Evolutionary conservation across 176 grass and related monocot species (phyloP).

Genomic region (Secale cereale): DNA sequence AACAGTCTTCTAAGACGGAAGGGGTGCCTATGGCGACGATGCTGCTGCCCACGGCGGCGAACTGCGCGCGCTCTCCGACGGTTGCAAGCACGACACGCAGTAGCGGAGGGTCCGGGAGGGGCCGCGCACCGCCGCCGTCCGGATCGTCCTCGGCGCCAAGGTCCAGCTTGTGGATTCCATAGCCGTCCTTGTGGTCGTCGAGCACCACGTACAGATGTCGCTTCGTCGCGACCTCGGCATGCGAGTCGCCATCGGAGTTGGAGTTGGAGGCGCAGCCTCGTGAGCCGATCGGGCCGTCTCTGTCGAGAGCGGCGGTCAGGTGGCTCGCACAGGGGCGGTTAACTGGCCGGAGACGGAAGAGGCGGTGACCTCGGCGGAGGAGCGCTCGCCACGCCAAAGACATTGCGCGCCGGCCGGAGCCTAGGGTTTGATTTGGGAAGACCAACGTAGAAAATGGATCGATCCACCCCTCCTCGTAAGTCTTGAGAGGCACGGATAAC

Average conservation of each 20-base stretch:
- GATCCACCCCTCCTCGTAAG: no score
- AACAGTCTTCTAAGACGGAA: no score
- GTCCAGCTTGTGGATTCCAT: background rate
- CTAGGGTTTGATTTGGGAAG: no score
- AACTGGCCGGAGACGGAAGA: no score
- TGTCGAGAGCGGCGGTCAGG: background rate
- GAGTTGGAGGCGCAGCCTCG: background rate
- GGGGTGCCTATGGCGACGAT: background rate
- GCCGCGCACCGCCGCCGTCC: background rate
- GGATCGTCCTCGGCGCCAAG: background rate
- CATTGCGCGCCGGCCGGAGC: no score
- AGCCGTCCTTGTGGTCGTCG: background rate
- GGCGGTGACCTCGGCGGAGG: no score
- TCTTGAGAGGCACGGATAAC: no score
- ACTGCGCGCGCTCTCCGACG: background rate
- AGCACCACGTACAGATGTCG: background rate
- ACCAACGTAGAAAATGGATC: no score
- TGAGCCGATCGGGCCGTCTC: background rate
- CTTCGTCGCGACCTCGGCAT: background rate
- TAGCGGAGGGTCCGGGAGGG: background rate
- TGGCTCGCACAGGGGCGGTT: no score
- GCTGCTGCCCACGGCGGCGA: background rate
- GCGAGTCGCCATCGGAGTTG: background rate
- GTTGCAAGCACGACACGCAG: background rate
- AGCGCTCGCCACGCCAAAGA: no score